These are phyloP conservation scores for Nymphaea thermarum DNA, from an alignment of 164 flowering plant species.

Conservation along the genomic window DNA sequence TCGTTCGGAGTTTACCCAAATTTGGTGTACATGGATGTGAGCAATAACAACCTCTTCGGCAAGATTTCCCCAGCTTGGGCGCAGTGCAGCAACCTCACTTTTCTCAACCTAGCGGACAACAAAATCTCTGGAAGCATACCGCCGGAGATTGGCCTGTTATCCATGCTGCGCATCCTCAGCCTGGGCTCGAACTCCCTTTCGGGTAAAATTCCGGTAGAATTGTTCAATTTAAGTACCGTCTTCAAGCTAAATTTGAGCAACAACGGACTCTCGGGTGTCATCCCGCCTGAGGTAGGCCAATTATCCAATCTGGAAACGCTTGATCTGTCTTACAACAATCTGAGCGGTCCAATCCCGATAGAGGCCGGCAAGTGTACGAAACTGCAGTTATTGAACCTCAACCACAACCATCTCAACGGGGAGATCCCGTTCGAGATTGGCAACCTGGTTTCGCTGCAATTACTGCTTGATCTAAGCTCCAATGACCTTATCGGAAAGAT, in stretches of 20 bases:
- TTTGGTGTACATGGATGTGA: slow-evolving; percentile 16
- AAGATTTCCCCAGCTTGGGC: slow-evolving; percentile 21
- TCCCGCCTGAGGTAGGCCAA: slow-evolving; percentile 19
- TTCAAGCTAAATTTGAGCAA: slow-evolving; percentile 23
- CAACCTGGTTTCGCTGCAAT: slow-evolving; percentile 22
- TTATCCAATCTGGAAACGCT: slow-evolving; percentile 10
- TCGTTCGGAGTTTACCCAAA: slow-evolving; percentile 28
- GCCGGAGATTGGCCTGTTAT: slow-evolving; percentile 19
- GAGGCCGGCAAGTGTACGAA: slow-evolving; percentile 15
- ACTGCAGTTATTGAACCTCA: slow-evolving; percentile 19
- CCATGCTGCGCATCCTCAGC: slow-evolving; percentile 11
- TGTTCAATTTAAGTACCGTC: slow-evolving; percentile 13
- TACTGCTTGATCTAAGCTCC: slow-evolving; percentile 38
- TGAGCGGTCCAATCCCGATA: slow-evolving; percentile 17
- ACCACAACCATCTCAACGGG: slow-evolving; percentile 29
- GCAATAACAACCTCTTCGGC: slow-evolving; percentile 24
- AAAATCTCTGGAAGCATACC: slow-evolving; percentile 26
- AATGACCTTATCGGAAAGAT: slow-evolving; percentile 41
- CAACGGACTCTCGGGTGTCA: slow-evolving; percentile 25
- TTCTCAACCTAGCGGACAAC: slow-evolving; percentile 17
- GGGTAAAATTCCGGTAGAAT: slow-evolving; percentile 31
- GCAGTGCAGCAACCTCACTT: slow-evolving; percentile 14
- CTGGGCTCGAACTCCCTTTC: slow-evolving; percentile 26
- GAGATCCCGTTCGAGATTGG: slow-evolving; percentile 33
- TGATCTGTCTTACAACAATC: slow-evolving; percentile 14